These are phyloP conservation scores for Plantago elongata DNA, from an alignment of 257 asterid genomes.

Conservation along the genomic window DNA sequence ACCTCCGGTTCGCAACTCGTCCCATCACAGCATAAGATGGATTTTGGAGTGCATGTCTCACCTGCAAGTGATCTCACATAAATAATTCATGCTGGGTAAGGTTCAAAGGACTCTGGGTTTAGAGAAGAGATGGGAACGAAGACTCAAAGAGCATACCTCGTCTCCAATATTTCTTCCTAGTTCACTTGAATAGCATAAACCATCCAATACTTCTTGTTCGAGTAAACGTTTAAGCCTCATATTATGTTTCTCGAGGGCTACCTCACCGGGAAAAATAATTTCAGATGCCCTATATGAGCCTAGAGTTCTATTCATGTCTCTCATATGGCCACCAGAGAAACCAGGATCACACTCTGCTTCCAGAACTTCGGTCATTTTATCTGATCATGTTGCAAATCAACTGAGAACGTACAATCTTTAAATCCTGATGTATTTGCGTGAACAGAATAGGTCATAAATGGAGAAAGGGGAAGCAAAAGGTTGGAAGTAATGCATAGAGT, in stretches of 20 bases:
- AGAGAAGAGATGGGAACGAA: background rate
- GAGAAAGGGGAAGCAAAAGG: background rate
- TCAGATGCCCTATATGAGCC: background rate
- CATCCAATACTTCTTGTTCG: background rate
- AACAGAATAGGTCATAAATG: background rate
- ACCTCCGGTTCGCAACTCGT: slow-evolving; percentile 51
- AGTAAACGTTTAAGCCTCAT: background rate
- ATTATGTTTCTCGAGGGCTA: background rate
- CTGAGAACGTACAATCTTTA: background rate
- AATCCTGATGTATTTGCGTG: slow-evolving; percentile 4
- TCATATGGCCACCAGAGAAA: background rate
- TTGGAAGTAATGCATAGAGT: slow-evolving; percentile 2
- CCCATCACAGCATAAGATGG: slow-evolving; percentile 43
- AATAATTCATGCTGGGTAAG: background rate
- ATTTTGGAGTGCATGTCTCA: background rate
- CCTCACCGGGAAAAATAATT: background rate
- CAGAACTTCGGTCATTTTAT: slow-evolving; percentile 38
- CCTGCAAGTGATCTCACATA: background rate
- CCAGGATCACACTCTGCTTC: background rate
- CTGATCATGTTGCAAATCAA: slow-evolving; percentile 32
- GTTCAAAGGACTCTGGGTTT: background rate
- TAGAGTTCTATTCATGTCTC: background rate
- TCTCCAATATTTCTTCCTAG: background rate
- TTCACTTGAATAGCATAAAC: background rate
- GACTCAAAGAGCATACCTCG: slow-evolving; percentile 1